Conservation (phyloP, 2,329 filamentous ascomycete genomes). For the Teratosphaeriaceae sp. region DNA sequence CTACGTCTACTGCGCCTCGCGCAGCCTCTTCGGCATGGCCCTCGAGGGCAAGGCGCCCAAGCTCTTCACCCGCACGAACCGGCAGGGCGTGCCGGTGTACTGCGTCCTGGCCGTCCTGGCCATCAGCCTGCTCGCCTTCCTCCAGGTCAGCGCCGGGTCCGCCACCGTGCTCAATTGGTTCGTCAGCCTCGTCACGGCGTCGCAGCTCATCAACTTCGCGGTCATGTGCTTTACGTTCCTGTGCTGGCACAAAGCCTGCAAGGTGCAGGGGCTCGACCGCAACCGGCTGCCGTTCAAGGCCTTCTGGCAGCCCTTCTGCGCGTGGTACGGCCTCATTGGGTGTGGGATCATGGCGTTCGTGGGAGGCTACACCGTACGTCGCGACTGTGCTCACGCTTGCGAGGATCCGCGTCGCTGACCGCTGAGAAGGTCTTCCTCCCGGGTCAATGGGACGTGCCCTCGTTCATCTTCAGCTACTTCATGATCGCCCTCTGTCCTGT, state of each 20-base stretch:
- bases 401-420: too few relatives aligned
- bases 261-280: slow-evolving; percentile 46
- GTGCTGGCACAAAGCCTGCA: slow-evolving; percentile 49
- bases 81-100: slow-evolving; percentile 59
- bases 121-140: slow-evolving; percentile 57
- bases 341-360: slow-evolving; percentile 67
- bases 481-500: slow-evolving; percentile 64
- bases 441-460: slow-evolving; percentile 47
- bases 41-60: slow-evolving; percentile 47
- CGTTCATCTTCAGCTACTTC: slow-evolving; percentile 67
- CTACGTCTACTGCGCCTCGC: slow-evolving; percentile 47
- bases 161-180: slow-evolving; percentile 34
- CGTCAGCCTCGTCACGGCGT: slow-evolving; percentile 51
- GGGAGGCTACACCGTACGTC: slow-evolving; percentile 60
- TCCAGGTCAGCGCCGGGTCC: slow-evolving; percentile 25
- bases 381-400: too few relatives aligned
- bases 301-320: slow-evolving; percentile 49
- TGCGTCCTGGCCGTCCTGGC: slow-evolving; percentile 60
- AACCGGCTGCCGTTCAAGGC: slow-evolving; percentile 51
- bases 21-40: slow-evolving; percentile 46
- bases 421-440: slow-evolving; percentile 2
- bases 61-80: slow-evolving; percentile 52
- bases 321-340: slow-evolving; percentile 47
- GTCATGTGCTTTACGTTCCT: slow-evolving; percentile 52
- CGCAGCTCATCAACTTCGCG: slow-evolving; percentile 62